Base-by-base conservation (phyloP, 169 alveolate species). In the Plasmodium vinckei region DNA sequence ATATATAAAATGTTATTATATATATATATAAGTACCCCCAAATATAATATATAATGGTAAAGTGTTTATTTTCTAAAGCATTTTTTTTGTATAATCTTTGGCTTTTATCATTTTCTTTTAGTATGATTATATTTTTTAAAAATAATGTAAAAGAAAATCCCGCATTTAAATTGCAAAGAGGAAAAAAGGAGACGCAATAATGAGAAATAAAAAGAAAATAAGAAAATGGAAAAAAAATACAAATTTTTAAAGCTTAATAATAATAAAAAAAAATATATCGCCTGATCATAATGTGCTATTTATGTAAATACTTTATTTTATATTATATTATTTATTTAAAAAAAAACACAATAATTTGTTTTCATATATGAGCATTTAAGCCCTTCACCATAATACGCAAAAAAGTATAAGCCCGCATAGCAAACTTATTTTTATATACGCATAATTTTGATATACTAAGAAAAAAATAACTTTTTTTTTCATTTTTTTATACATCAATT, bases 191-290 rank as follows among this genome's bases (percentile, higher is more conserved):
- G 19, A n/a, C 25, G 42, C 46, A 27, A 46, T 33, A 6, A 21
- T 23, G 42, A 21, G 64, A 39, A 17, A 23, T 1, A 5, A 13
- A 46, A 51, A 51, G 17, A 68, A 68, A 68, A 17, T 1, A 1
- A 69, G 15, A 69, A 69, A 17, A 69, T 39, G 44, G 46, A 46
- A 69, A 69, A 47, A 69, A 69, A 17, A 69, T 21, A 4, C 4
- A 69, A 10, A 17, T n/a, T 13, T 10, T n/a, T 12, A 46, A 39
- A 21, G 23, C 21, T 44, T 10, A 25, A 33, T 27, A 68, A 12
- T 23, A 17, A 19, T 17, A n/a, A 46, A 67, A 67, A 33, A 42
- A 51, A 9, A 42, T 4, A 67, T 13, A 51, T 15, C 6, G 23
- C 59, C 10, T 13, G n/a, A 51, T 33, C 42, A 33, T 33, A 33